Percentiles rank a stretch among this genome's conserved stretches.
phyloP scores from a whole-genome alignment of 2,329 filamentous ascomycete species.

The Coniella lustricola region DNA sequence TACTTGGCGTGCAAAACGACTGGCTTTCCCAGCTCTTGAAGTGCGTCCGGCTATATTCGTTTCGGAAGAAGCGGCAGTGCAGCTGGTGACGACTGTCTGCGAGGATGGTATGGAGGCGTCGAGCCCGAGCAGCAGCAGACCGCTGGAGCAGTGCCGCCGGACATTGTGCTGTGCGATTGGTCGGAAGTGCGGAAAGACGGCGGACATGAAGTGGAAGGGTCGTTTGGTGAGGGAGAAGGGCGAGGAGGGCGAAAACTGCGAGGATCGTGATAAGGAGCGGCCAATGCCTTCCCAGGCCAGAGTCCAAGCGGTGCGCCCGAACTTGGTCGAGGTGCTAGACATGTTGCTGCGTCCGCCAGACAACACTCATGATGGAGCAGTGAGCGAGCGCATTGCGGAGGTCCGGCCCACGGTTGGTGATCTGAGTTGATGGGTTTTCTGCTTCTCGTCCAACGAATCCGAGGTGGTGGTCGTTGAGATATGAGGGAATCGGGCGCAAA shows the following conservation, averaged over 20 bases:
- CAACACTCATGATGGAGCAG: conserved; percentile 10
- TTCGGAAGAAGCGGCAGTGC: conserved; percentile 32
- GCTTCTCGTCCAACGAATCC: too few relatives aligned
- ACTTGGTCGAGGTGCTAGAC: conserved; percentile 14
- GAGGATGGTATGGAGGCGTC: conserved; percentile 32
- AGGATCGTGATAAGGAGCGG: conserved; percentile 3
- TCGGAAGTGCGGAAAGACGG: conserved; percentile 22
- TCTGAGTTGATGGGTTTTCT: too few relatives aligned
- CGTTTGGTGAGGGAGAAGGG: too few relatives aligned
- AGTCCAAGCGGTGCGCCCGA: conserved; percentile 9
- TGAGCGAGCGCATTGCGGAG: background rate
- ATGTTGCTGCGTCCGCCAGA: conserved; percentile 7
- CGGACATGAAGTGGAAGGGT: conserved; percentile 20
- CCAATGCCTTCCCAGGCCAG: conserved; percentile 13
- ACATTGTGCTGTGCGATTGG: conserved; percentile 27
- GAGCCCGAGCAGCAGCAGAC: conserved; percentile 44
- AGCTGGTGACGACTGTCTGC: conserved; percentile 32
- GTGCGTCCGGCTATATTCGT: conserved; percentile 24
- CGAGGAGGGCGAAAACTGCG: background rate
- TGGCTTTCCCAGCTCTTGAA: conserved; percentile 26
- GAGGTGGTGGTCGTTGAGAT: too few relatives aligned
- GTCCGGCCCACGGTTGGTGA: too few relatives aligned
- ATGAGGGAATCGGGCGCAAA: too few relatives aligned
- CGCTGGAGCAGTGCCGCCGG: conserved; percentile 46
- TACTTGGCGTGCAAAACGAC: conserved; percentile 30